phyloP scores from a whole-genome alignment of 805 yeast genomes.

The Metschnikowia aberdeeniae region DNA sequence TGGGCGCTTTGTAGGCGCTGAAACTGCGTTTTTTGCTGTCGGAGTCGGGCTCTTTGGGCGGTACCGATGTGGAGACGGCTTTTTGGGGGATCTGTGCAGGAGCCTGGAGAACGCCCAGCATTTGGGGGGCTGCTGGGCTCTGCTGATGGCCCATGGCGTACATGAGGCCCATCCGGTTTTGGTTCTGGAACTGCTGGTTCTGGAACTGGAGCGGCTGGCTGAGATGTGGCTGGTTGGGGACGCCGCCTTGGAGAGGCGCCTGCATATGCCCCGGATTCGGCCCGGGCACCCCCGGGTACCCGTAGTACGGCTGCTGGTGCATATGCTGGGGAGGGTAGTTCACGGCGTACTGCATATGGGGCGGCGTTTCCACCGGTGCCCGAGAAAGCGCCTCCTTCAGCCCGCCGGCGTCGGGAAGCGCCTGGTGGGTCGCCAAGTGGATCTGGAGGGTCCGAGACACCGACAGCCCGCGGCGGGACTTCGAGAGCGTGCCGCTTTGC shows the following conservation, averaged over 20 bases:
- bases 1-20: neutral
- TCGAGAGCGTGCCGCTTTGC: slow-evolving; percentile 68
- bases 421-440: slow-evolving; percentile 59
- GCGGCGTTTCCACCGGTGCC: neutral
- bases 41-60: slow-evolving; percentile 27
- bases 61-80: neutral
- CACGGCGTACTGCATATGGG: neutral
- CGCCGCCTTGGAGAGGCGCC: neutral
- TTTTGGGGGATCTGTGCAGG: neutral
- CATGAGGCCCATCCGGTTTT: neutral
- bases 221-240: no score
- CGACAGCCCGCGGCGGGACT: slow-evolving; percentile 73
- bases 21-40: neutral
- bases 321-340: slow-evolving; percentile 1
- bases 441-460: slow-evolving; percentile 77
- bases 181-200: slow-evolving; percentile 8
- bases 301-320: slow-evolving; percentile 3
- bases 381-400: neutral
- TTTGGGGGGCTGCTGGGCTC: neutral
- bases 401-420: slow-evolving; percentile 41
- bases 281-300: neutral
- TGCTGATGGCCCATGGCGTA: neutral
- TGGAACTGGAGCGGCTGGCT: neutral
- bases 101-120: neutral
- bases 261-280: slow-evolving; percentile 5